A percentile compares a stretch with the other conserved stretches of the same genome.
These are phyloP conservation scores for Circinella umbellata DNA, from an alignment of 371 early-diverging fungal species.

Conservation along the genomic window DNA sequence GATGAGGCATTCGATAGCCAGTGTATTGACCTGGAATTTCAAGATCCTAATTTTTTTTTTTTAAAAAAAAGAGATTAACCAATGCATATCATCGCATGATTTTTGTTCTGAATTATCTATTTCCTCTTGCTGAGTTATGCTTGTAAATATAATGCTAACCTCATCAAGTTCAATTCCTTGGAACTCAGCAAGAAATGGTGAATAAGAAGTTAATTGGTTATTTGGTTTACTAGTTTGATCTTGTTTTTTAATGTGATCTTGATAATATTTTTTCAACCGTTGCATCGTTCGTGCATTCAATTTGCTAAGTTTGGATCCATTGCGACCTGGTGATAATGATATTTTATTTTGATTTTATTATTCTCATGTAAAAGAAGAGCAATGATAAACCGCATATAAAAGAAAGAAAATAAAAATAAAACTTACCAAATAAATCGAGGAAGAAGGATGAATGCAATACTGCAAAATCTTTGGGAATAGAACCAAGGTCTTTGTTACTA, in stretches of 20 bases:
- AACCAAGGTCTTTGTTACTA: conserved; percentile 23
- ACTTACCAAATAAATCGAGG: conserved; percentile 47
- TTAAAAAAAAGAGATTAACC: too few relatives aligned
- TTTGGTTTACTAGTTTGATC: not conserved
- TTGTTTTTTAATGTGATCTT: conserved; percentile 3
- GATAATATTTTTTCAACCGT: too few relatives aligned
- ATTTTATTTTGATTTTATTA: too few relatives aligned
- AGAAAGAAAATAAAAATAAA: not conserved
- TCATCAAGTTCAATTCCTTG: conserved; percentile 40
- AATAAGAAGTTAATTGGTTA: conserved; percentile 57
- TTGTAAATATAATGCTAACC: conserved; percentile 27
- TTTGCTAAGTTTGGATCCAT: conserved; percentile 48
- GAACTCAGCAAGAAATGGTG: conserved; percentile 69
- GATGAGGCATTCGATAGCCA: conserved; percentile 51
- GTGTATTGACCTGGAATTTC: conserved; percentile 83
- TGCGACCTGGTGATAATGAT: conserved; percentile 34
- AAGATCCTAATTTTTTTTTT: conserved; percentile 31
- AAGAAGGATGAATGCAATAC: conserved; percentile 52
- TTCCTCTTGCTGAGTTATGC: conserved; percentile 2
- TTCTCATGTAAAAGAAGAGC: too few relatives aligned
- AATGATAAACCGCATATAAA: too few relatives aligned
- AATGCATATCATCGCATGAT: not conserved
- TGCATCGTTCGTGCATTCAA: conserved; percentile 15
- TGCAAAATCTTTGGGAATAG: conserved; percentile 55
- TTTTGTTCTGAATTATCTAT: not conserved